A percentile compares a stretch with the other conserved stretches of the same genome.
Conservation (phyloP, 2,329 filamentous ascomycete genomes). For the Drechslera avenae region DNA sequence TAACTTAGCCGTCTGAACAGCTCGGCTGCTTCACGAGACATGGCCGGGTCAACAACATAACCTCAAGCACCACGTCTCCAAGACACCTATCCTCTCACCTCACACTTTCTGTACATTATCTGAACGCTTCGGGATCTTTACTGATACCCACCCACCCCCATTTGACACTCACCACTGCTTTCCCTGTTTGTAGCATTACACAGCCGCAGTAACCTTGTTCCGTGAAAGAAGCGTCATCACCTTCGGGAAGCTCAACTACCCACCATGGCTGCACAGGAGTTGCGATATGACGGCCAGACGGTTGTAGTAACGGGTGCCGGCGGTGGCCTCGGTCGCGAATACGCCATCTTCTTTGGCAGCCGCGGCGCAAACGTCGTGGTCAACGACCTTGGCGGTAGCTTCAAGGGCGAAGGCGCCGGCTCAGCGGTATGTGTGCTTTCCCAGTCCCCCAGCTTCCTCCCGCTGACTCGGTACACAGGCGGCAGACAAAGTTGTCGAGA, state of each 20-base stretch:
- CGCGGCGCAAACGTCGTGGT: conserved; percentile 94
- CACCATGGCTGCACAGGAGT: conserved; percentile 51
- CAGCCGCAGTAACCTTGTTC: conserved; percentile 5
- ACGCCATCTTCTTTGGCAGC: conserved; percentile 87
- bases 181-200: conserved; percentile 9
- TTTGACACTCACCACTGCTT: conserved; percentile 2
- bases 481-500: conserved; percentile 80
- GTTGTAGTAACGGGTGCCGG: conserved; percentile 88
- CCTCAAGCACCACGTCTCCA: conserved; percentile 4
- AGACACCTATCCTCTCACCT: conserved; percentile 8
- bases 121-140: conserved; percentile 18
- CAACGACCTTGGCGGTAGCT: conserved; percentile 91
- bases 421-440: conserved; percentile 68
- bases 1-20: conserved; percentile 15
- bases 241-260: conserved; percentile 5
- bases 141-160: conserved; percentile 29
- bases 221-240: conserved; percentile 10
- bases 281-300: conserved; percentile 87
- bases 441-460: neutral
- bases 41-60: conserved; percentile 14
- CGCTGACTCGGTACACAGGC: conserved; percentile 58
- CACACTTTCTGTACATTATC: conserved; percentile 1
- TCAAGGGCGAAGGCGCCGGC: conserved; percentile 89
- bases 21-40: conserved; percentile 20
- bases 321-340: conserved; percentile 80